These are phyloP conservation scores for Talaromyces proteolyticus DNA, from an alignment of 495 filamentous ascomycete species.

Conservation along the genomic window DNA sequence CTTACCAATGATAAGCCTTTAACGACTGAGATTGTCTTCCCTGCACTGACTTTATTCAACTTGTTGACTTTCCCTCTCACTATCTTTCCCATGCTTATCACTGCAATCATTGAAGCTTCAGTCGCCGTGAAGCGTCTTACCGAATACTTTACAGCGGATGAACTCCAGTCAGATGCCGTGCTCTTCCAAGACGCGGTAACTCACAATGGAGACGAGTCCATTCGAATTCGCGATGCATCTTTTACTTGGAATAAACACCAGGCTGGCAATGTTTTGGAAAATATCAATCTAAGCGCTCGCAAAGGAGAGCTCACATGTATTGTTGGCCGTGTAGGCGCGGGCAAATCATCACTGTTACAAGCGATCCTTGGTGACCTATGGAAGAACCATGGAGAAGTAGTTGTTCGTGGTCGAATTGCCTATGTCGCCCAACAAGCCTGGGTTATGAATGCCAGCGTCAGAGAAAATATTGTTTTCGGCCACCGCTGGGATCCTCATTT, in stretches of 20 bases:
- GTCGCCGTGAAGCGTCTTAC: slow-evolving; percentile 87
- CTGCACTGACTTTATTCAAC: slow-evolving; percentile 87
- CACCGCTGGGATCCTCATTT: slow-evolving; percentile 92
- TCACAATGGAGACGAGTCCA: slow-evolving; percentile 75
- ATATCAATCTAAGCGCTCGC: slow-evolving; percentile 79
- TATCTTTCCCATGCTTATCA: slow-evolving; percentile 96
- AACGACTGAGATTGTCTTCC: slow-evolving; percentile 94
- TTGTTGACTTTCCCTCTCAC: slow-evolving; percentile 92
- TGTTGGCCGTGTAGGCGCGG: slow-evolving; percentile 89
- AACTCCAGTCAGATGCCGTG: slow-evolving; percentile 84
- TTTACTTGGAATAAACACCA: slow-evolving; percentile 93
- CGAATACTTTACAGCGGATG: slow-evolving; percentile 79
- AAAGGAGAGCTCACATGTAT: slow-evolving; percentile 92
- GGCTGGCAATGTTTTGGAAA: slow-evolving; percentile 51
- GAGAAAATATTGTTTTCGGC: slow-evolving; percentile 96
- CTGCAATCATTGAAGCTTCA: slow-evolving; percentile 89
- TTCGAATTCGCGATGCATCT: slow-evolving; percentile 74
- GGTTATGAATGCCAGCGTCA: slow-evolving; percentile 97
- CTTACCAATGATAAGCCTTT: slow-evolving; percentile 72
- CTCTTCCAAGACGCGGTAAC: slow-evolving; percentile 57
- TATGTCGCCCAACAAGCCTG: slow-evolving; percentile 91
- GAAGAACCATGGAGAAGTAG: slow-evolving; percentile 81
- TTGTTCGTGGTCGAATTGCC: slow-evolving; percentile 72
- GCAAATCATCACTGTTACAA: slow-evolving; percentile 90
- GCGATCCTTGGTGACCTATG: slow-evolving; percentile 84